Conservation (phyloP, 768 basidiomycete species). For the Suillus weaverae region DNA sequence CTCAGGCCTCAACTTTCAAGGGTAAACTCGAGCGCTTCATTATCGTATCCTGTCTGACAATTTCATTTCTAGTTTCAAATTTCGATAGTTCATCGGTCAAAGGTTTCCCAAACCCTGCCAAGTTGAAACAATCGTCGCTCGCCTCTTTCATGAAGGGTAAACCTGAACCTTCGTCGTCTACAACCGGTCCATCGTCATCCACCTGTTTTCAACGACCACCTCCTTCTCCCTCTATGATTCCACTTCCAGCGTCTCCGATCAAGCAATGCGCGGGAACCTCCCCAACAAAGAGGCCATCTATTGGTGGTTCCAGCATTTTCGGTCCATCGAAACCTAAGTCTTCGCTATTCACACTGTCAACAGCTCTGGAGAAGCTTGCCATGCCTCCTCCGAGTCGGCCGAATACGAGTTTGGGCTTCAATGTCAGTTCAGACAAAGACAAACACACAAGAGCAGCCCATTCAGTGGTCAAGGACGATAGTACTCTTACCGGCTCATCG, state of each 20-base stretch:
- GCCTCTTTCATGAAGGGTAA: conserved; percentile 21
- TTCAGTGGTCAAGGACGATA: conserved; percentile 23
- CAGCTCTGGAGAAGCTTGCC: conserved; percentile 69
- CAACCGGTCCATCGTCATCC: conserved; percentile 12
- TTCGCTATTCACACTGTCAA: conserved; percentile 63
- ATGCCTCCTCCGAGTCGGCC: conserved; percentile 66
- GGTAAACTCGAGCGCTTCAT: background rate
- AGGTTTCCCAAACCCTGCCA: conserved; percentile 13
- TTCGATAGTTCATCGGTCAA: conserved; percentile 16
- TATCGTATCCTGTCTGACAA: background rate
- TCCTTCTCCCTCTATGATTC: conserved; percentile 31
- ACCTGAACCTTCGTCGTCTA: conserved; percentile 11
- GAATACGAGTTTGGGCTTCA: conserved; percentile 70
- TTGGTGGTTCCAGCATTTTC: conserved; percentile 1
- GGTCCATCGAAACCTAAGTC: conserved; percentile 21
- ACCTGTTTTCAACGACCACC: background rate
- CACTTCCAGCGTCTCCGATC: conserved; percentile 22
- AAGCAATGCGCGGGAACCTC: conserved; percentile 15
- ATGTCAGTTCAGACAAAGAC: conserved; percentile 15
- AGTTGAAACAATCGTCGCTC: conserved; percentile 28
- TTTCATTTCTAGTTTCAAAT: conserved; percentile 6
- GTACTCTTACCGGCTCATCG: conserved; percentile 12
- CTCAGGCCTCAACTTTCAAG: background rate
- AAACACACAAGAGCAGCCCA: conserved; percentile 9
- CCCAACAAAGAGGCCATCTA: conserved; percentile 9